Evolutionary conservation across 2,329 filamentous ascomycete genomes (phyloP).

Genomic region (Biscogniauxia marginata): DNA sequence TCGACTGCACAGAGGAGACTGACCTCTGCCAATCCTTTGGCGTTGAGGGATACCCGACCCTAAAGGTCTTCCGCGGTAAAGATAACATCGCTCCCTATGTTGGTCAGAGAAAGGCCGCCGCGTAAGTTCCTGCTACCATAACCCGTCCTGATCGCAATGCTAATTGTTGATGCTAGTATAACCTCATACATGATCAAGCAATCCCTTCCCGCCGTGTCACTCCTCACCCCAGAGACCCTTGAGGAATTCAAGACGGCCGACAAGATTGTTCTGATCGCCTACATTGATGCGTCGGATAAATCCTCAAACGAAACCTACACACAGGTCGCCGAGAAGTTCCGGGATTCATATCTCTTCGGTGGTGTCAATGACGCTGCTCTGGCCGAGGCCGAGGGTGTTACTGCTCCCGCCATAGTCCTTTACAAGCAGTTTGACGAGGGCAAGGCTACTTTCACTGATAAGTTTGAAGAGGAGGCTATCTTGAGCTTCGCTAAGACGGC

Average conservation of each 20-base stretch:
- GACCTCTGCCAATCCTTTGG: slow-evolving; percentile 88
- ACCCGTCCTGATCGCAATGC: slow-evolving; percentile 1
- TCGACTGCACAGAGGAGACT: slow-evolving; percentile 93
- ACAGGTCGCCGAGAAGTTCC: slow-evolving; percentile 69
- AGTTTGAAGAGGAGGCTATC: slow-evolving; percentile 79
- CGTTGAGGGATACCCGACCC: slow-evolving; percentile 96
- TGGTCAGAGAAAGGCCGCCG: slow-evolving; percentile 84
- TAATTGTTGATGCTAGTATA: slow-evolving; percentile 45
- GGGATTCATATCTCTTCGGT: slow-evolving; percentile 92
- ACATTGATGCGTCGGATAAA: slow-evolving; percentile 79
- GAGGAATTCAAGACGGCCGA: slow-evolving; percentile 98
- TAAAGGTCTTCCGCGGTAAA: slow-evolving; percentile 95
- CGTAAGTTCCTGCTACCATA: slow-evolving; percentile 44
- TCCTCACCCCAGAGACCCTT: slow-evolving; percentile 75
- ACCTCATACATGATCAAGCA: slow-evolving; percentile 97
- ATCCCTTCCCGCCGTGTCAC: slow-evolving; percentile 86
- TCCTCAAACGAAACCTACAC: slow-evolving; percentile 82
- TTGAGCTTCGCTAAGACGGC: slow-evolving; percentile 79
- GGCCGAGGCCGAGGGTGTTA: slow-evolving; percentile 87
- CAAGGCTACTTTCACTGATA: slow-evolving; percentile 79
- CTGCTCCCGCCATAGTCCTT: slow-evolving; percentile 81
- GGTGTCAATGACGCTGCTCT: slow-evolving; percentile 78
- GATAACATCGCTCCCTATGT: slow-evolving; percentile 81
- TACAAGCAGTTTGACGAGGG: slow-evolving; percentile 99
- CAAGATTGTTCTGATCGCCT: slow-evolving; percentile 92